Base-by-base conservation (phyloP, 1,284 basidiomycete genomes). In the Tranzscheliella williamsii region DNA sequence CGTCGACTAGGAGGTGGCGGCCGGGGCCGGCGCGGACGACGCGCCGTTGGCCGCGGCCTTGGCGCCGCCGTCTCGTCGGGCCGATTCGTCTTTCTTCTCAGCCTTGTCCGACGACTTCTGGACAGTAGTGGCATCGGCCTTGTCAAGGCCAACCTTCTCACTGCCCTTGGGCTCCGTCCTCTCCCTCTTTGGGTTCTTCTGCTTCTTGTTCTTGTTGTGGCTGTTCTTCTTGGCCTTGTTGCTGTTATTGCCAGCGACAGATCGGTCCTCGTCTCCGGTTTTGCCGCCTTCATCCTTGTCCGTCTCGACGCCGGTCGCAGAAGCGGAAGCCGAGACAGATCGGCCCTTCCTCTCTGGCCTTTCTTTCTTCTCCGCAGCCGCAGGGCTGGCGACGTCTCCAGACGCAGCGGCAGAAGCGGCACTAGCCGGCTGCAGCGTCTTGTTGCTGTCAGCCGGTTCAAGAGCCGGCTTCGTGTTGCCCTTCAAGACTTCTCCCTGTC, bases 381-480 rank as follows among this genome's bases (percentile, higher is more conserved):
- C 24, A 30, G 27, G 17, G 18, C 36, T 11, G 22, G 21, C 26
- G 18, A 20, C 17, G 32, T n/a, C 27, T 29, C n/a, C 27, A 29
- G 27, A 29, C n/a, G 11, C 24, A 27, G 12, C 32, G n/a, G n/a
- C 45, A 8, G n/a, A 15, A 16, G 26, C n/a, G 16, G 35, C 42
- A 30, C 16, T 32, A 27, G 18, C 37, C 50, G 17, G 24, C 35
- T 24, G 30, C 45, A 29, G 24, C n/a, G 38, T 30, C 31, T 58
- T 64, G 37, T 54, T 57, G 43, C 51, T 55, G 42, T 67, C 58
- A 15, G 64, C 58, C 31, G 51, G 44, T 41, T 62, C 58, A 26
- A 58, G 32, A n/a, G 24, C 44, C 2, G 58, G 58, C 38, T 38
- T 51, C 17, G 46, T 42, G 5, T 45, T 48, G 1, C 38, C 53